phyloP scores from a whole-genome alignment of 2,329 filamentous ascomycete genomes.

The Pyrenophora tritici-repentis region DNA sequence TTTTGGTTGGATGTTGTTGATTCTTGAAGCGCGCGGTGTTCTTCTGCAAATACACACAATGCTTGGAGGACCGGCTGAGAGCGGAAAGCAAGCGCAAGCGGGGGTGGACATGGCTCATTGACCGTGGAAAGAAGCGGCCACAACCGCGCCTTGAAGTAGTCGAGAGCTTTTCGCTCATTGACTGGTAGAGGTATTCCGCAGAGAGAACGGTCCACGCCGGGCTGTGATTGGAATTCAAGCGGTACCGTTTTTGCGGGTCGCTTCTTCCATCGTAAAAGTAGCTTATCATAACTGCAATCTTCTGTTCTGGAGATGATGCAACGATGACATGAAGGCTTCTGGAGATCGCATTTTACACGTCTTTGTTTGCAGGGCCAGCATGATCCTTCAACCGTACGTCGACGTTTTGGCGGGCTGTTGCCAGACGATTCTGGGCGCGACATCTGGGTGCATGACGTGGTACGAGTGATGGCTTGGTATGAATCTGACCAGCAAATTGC shows the following conservation, averaged over 20 bases:
- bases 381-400: constrained; percentile 15
- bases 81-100: constrained; percentile 14
- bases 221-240: constrained; percentile 1
- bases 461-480: not conserved
- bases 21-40: constrained; percentile 17
- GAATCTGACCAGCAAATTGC: not conserved
- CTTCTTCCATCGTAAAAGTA: constrained; percentile 14
- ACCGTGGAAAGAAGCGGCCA: constrained; percentile 21
- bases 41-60: constrained; percentile 17
- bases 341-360: constrained; percentile 12
- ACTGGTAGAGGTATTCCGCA: constrained; percentile 7
- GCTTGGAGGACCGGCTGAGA: constrained; percentile 20
- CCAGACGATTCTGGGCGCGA: constrained; percentile 13
- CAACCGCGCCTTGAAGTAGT: constrained; percentile 19
- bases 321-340: constrained; percentile 11
- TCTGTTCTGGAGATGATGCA: constrained; percentile 6
- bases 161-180: constrained; percentile 19
- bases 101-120: constrained; percentile 13
- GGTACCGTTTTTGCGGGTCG: constrained; percentile 13
- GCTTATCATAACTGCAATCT: constrained; percentile 13
- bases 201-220: not conserved
- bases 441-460: constrained; percentile 17
- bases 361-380: constrained; percentile 17
- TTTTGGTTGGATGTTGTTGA: constrained; percentile 5
- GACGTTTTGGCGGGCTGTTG: constrained; percentile 13